Evolutionary conservation across 2,329 filamentous ascomycete genomes (phyloP).

Genomic region (Colletotrichum falcatum): DNA sequence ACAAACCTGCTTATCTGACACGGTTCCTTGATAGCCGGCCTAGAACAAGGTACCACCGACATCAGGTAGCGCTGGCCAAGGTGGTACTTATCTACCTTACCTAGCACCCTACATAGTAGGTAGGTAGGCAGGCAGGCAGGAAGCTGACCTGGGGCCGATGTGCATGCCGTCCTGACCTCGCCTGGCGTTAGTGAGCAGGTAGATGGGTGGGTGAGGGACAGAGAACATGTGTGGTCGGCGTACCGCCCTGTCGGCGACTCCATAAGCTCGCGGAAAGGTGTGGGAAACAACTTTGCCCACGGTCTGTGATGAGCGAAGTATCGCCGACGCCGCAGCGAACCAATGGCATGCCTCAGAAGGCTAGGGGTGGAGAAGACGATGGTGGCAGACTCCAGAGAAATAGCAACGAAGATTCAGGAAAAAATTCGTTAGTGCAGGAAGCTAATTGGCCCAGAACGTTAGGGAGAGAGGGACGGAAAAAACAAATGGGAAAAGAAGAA

Average conservation of each 20-base stretch:
- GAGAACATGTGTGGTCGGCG: neutral
- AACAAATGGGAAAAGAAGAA: neutral
- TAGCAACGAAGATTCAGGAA: neutral
- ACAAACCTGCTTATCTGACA: slow-evolving; percentile 28
- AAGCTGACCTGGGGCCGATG: slow-evolving; percentile 10
- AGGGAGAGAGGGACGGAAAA: too few relatives aligned
- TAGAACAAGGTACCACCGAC: slow-evolving; percentile 29
- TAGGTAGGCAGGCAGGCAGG: too few relatives aligned
- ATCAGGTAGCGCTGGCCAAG: slow-evolving; percentile 28
- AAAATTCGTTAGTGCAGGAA: slow-evolving; percentile 9
- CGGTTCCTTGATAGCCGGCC: slow-evolving; percentile 23
- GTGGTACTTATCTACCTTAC: slow-evolving; percentile 2
- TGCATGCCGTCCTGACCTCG: neutral
- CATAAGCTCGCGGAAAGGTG: slow-evolving; percentile 22
- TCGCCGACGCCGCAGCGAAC: slow-evolving; percentile 36
- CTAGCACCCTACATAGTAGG: too few relatives aligned
- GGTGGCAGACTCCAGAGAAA: slow-evolving; percentile 2
- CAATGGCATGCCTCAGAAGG: slow-evolving; percentile 21
- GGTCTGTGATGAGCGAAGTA: slow-evolving; percentile 37
- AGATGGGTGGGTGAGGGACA: neutral
- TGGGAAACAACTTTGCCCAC: slow-evolving; percentile 12
- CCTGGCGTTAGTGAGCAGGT: neutral
- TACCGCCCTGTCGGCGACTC: slow-evolving; percentile 33
- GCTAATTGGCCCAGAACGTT: slow-evolving; percentile 26
- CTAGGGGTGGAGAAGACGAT: slow-evolving; percentile 25